These are phyloP conservation scores for Fusarium sarcochroum DNA, from an alignment of 2,329 filamentous ascomycete species.

Conservation along the genomic window DNA sequence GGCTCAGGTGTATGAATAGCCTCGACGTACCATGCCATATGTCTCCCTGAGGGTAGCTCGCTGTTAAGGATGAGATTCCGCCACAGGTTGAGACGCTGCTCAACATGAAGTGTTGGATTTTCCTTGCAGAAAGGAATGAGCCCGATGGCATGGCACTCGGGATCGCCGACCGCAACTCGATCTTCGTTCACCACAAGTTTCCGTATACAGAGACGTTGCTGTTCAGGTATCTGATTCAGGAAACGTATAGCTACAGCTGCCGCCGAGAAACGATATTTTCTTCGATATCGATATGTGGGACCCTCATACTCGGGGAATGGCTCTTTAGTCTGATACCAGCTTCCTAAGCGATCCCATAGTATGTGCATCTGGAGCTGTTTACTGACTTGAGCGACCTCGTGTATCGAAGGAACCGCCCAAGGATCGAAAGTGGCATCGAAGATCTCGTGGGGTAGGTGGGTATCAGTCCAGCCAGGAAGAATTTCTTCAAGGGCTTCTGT, in stretches of 20 bases:
- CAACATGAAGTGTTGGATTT: conserved; percentile 12
- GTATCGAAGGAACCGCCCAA: conserved; percentile 10
- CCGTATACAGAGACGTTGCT: not conserved
- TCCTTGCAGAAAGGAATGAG: conserved; percentile 29
- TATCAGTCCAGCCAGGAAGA: not conserved
- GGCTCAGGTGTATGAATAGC: too few relatives aligned
- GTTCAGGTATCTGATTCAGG: accelerated
- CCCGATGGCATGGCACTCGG: not conserved
- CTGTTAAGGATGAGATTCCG: not conserved
- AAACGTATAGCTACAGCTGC: conserved; percentile 13
- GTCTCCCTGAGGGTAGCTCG: too few relatives aligned
- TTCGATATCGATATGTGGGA: not conserved
- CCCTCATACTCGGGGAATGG: accelerated
- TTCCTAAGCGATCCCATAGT: not conserved
- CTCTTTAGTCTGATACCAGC: not conserved
- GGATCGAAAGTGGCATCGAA: not conserved
- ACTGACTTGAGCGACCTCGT: too few relatives aligned
- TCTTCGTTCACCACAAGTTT: conserved; percentile 13
- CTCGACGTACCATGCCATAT: too few relatives aligned
- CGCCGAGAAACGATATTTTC: conserved; percentile 12
- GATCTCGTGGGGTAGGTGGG: not conserved
- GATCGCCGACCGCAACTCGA: accelerated
- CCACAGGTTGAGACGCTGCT: conserved; percentile 24
- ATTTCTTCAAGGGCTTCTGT: not conserved
- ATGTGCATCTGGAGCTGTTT: not conserved